These are phyloP conservation scores for Usnea hakonensis DNA, from an alignment of 495 filamentous ascomycete genomes.

Conservation along the genomic window DNA sequence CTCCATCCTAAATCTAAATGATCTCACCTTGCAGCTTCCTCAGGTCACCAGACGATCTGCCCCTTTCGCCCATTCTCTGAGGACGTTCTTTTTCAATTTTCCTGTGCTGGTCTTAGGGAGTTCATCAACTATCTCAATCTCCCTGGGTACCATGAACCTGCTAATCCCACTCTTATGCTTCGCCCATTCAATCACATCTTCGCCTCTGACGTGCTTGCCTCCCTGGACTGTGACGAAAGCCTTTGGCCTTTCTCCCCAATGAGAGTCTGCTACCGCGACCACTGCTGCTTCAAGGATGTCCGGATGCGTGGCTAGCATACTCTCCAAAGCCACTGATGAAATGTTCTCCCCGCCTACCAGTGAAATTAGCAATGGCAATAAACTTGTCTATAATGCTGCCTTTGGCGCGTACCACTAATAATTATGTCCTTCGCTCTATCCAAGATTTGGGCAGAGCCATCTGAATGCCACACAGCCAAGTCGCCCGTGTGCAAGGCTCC, in stretches of 20 bases:
- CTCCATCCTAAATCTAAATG: not conserved
- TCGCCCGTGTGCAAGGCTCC: slow-evolving; percentile 86
- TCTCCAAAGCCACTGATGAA: slow-evolving; percentile 83
- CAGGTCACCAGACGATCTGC: slow-evolving; percentile 18
- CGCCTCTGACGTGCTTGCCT: slow-evolving; percentile 51
- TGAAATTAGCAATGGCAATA: not conserved
- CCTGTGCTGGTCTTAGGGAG: slow-evolving; percentile 95
- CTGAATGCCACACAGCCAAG: slow-evolving; percentile 82
- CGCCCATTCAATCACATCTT: slow-evolving; percentile 81
- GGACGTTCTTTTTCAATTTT: slow-evolving; percentile 90
- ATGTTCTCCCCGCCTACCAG: slow-evolving; percentile 90
- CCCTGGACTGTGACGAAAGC: slow-evolving; percentile 78
- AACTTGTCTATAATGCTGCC: not conserved
- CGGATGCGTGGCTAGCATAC: slow-evolving; percentile 84
- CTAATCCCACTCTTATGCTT: slow-evolving; percentile 69
- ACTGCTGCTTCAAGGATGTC: slow-evolving; percentile 85
- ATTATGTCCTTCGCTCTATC: slow-evolving; percentile 97
- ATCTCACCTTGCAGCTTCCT: not conserved
- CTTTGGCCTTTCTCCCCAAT: slow-evolving; percentile 94
- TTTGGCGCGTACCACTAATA: slow-evolving; percentile 66
- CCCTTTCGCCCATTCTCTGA: slow-evolving; percentile 78
- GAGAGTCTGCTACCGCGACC: slow-evolving; percentile 78
- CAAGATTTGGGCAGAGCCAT: slow-evolving; percentile 84
- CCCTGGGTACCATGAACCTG: slow-evolving; percentile 90
- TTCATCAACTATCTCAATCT: slow-evolving; percentile 82